A percentile compares a stretch with the other conserved stretches of the same genome.
phyloP scores from a whole-genome alignment of 2,329 filamentous ascomycete genomes.

The Lasiodiplodia hormozganensis region DNA sequence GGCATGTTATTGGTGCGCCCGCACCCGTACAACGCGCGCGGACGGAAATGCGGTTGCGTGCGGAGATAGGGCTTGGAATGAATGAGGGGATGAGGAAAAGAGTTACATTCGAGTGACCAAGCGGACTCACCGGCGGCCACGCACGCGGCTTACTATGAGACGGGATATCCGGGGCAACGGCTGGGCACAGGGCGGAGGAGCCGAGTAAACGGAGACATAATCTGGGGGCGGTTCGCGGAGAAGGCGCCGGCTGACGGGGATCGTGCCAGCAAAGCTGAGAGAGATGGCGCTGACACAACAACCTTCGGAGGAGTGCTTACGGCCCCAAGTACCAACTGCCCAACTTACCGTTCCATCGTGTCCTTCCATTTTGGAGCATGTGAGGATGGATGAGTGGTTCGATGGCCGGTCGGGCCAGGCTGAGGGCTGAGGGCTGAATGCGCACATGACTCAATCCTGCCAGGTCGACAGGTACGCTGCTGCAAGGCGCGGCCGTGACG shows the following conservation, averaged over 20 bases:
- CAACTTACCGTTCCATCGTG: constrained; percentile 17
- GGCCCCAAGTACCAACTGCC: constrained; percentile 13
- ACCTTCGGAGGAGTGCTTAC: constrained; percentile 15
- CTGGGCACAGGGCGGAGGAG: constrained; percentile 23
- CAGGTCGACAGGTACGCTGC: constrained; percentile 9
- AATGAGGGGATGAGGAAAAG: not conserved
- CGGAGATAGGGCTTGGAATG: constrained; percentile 7
- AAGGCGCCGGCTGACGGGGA: constrained; percentile 9
- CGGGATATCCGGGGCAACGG: constrained; percentile 8
- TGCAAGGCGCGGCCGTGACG: constrained; percentile 18
- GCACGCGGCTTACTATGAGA: constrained; percentile 16
- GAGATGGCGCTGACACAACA: constrained; percentile 18
- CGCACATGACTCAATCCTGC: constrained; percentile 23
- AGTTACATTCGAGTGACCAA: constrained; percentile 22
- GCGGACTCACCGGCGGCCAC: constrained; percentile 2
- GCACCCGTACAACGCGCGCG: constrained; percentile 17
- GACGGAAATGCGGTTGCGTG: constrained; percentile 6
- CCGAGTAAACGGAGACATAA: constrained; percentile 23
- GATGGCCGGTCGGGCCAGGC: not conserved
- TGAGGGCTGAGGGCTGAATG: constrained; percentile 18
- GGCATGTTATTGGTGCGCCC: constrained; percentile 21
- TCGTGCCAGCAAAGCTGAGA: constrained; percentile 15
- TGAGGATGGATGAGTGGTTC: not conserved
- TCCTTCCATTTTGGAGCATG: constrained; percentile 22
- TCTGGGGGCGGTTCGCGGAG: constrained; percentile 22